phyloP scores from a whole-genome alignment of 2,329 filamentous ascomycete genomes.

The Ophiostoma himal-ulmi region DNA sequence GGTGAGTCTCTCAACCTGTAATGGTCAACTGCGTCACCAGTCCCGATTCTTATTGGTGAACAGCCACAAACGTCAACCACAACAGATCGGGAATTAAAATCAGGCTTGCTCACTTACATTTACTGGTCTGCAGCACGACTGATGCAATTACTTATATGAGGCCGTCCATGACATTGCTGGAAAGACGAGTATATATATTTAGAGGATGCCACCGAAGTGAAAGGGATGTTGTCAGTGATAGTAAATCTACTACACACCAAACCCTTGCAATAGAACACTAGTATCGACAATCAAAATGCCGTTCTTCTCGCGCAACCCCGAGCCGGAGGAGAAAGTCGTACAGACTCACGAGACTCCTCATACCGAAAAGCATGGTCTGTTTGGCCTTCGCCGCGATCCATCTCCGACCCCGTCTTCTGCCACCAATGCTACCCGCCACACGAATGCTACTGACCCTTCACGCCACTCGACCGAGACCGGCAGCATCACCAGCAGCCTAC shows the following conservation, averaged over 20 bases:
- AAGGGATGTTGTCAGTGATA: not conserved
- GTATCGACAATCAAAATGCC: not conserved
- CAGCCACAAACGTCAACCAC: not conserved
- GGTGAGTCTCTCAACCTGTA: not conserved
- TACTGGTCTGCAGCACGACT: not conserved
- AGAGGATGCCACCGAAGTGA: not conserved
- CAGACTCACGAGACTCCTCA: slow-evolving; percentile 12
- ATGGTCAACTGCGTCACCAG: not conserved
- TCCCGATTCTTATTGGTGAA: not conserved
- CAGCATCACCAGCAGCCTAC: not conserved
- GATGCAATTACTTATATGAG: not conserved
- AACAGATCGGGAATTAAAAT: not conserved
- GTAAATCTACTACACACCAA: not conserved
- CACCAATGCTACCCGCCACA: not conserved
- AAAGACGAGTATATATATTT: not conserved
- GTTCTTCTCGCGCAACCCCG: slow-evolving; percentile 8
- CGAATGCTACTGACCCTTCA: not conserved
- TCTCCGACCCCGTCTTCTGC: not conserved
- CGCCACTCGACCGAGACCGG: not conserved
- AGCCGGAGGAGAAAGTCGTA: not conserved
- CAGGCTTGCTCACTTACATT: not conserved
- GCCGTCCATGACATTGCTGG: not conserved
- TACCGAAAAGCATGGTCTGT: slow-evolving; percentile 25
- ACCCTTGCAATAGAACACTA: too few species aligned
- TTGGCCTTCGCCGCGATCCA: not conserved